A percentile compares a stretch with the other conserved stretches of the same genome.
Conservation (phyloP, 2,329 filamentous ascomycete species). For the Cyanodermella asteris region DNA sequence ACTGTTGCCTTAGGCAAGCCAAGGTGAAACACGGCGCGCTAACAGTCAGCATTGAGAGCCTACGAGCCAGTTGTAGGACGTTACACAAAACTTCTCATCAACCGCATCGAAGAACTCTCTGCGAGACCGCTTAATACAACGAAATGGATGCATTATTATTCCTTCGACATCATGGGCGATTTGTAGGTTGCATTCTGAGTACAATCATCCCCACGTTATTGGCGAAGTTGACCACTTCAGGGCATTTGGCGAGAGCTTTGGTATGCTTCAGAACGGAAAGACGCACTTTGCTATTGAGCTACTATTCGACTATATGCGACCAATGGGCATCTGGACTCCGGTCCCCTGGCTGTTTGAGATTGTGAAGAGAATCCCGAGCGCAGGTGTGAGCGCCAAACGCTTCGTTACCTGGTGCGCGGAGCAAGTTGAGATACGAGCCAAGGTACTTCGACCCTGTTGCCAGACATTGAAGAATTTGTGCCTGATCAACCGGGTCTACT, state of each 20-base stretch:
- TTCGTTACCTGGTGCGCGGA: constrained; percentile 8
- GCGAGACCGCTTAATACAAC: constrained; percentile 4
- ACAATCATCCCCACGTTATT: too few relatives aligned
- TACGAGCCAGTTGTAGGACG: constrained; percentile 10
- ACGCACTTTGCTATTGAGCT: constrained; percentile 6
- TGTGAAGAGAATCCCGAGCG: too few relatives aligned
- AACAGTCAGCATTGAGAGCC: constrained; percentile 7
- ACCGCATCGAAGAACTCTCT: constrained; percentile 5
- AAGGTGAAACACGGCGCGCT: not conserved
- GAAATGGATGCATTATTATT: constrained; percentile 6
- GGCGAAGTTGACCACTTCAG: too few relatives aligned
- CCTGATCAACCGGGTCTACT: too few relatives aligned
- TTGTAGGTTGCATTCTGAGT: too few relatives aligned
- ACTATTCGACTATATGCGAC: constrained; percentile 12
- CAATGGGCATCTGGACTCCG: too few relatives aligned
- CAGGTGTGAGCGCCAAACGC: too few relatives aligned
- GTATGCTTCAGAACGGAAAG: constrained; percentile 6
- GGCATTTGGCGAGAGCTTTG: constrained; percentile 7
- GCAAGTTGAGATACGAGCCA: constrained; percentile 5
- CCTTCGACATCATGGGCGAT: constrained; percentile 9
- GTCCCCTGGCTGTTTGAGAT: too few relatives aligned
- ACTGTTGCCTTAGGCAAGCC: too few relatives aligned
- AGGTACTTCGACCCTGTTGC: too few relatives aligned
- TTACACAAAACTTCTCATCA: constrained; percentile 9
- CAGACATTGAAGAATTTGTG: too few relatives aligned